Evolutionary conservation across 1,284 basidiomycete genomes (phyloP).

Genomic region (Anthracocystis setariae): DNA sequence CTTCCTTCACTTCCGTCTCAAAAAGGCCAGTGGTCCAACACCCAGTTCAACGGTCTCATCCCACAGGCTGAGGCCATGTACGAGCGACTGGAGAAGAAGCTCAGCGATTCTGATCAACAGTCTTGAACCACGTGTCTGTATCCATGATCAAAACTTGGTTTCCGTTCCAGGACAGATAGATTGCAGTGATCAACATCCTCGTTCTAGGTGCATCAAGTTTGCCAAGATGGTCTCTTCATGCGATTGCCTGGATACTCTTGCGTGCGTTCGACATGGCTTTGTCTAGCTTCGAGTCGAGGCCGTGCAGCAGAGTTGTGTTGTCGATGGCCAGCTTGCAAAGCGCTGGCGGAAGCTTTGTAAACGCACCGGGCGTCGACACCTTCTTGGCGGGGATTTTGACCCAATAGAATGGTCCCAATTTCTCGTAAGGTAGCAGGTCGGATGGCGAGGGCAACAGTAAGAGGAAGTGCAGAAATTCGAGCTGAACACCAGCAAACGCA

Average conservation of each 20-base stretch:
- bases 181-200: too few species aligned
- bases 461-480: conserved; percentile 39
- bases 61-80: conserved; percentile 48
- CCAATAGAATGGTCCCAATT: conserved; percentile 43
- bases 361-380: conserved; percentile 27
- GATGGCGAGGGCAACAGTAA: conserved; percentile 27
- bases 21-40: conserved; percentile 48
- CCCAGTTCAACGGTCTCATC: conserved; percentile 40
- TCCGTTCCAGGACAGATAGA: not conserved
- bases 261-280: conserved; percentile 28
- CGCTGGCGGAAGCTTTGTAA: conserved; percentile 14
- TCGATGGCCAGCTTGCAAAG: conserved; percentile 37
- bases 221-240: not conserved
- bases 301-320: conserved; percentile 14
- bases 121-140: not conserved
- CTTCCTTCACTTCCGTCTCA: conserved; percentile 41
- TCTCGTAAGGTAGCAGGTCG: conserved; percentile 12
- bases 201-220: too few species aligned
- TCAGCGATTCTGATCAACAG: conserved; percentile 16
- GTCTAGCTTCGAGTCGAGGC: conserved; percentile 22
- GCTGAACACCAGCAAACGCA: conserved; percentile 23
- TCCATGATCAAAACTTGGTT: not conserved
- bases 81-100: conserved; percentile 37
- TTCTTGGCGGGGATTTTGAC: conserved; percentile 37
- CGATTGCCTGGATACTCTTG: conserved; percentile 2